Conservation (phyloP, 305 asterid genomes). For the Solanum hybrid region DNA sequence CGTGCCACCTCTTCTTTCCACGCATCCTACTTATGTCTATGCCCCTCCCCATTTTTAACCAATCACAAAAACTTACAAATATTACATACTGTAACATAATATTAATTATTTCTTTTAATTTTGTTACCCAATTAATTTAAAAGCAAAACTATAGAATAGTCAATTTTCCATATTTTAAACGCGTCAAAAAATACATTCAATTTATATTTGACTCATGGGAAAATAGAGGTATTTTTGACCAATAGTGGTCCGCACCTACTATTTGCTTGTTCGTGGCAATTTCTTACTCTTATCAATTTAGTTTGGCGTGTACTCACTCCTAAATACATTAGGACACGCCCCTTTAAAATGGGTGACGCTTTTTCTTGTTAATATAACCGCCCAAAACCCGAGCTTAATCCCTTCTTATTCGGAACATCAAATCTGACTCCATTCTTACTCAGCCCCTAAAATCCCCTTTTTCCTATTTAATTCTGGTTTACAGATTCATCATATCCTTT, state of each 20-base stretch:
- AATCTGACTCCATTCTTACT: neutral
- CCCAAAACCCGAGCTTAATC: neutral
- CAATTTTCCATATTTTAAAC: neutral
- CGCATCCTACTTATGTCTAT: neutral
- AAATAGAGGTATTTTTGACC: neutral
- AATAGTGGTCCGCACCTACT: neutral
- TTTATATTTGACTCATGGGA: neutral
- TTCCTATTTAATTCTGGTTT: neutral
- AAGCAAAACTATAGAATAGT: neutral
- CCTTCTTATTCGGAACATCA: neutral
- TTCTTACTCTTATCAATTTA: neutral
- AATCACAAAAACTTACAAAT: neutral
- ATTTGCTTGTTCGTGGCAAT: neutral
- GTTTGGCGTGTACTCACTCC: neutral
- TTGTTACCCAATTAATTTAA: neutral
- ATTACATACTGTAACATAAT: neutral
- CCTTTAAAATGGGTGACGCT: neutral
- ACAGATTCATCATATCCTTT: neutral
- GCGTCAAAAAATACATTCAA: neutral
- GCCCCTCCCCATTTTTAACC: neutral
- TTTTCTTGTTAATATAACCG: neutral
- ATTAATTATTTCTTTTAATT: neutral
- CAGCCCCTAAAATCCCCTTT: neutral
- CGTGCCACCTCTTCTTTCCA: neutral
- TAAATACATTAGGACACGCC: neutral